Evolutionary conservation across 2,329 filamentous ascomycete genomes (phyloP).

Genomic region (Blastomyces parvus): DNA sequence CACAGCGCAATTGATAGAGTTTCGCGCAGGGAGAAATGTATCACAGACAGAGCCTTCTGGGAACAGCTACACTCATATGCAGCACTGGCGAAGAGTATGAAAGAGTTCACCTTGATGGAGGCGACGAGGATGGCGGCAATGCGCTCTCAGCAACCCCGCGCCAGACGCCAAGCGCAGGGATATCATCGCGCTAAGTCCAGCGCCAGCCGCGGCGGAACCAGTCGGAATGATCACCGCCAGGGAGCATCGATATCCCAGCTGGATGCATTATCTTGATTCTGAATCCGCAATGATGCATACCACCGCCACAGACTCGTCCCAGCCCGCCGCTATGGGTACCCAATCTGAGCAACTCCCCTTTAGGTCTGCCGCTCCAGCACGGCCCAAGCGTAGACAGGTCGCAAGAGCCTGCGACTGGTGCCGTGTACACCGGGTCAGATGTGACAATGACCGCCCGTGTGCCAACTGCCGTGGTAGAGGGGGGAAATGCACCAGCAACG

Average conservation of each 20-base stretch:
- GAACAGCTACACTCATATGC: neutral
- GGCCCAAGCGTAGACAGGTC: constrained; percentile 19
- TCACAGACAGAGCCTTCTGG: neutral
- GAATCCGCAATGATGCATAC: neutral
- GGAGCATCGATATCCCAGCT: neutral
- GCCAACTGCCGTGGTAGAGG: constrained; percentile 19
- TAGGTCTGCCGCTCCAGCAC: neutral
- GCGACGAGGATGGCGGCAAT: neutral
- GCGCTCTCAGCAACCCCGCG: neutral
- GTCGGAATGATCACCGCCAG: neutral
- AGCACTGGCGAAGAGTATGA: neutral
- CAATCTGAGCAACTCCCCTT: neutral
- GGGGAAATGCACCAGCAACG: constrained; percentile 17
- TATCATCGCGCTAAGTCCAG: neutral
- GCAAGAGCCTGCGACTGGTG: constrained; percentile 23
- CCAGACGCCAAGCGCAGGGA: neutral
- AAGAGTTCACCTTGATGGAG: neutral
- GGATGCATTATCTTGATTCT: neutral
- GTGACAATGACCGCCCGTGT: constrained; percentile 21
- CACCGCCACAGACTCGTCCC: neutral
- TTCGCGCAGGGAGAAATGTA: neutral
- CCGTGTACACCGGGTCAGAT: constrained; percentile 23
- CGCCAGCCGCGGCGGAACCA: neutral
- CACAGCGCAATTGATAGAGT: neutral
- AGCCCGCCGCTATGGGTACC: neutral